Evolutionary conservation across 257 asterid species (phyloP).

Genomic region (Misopates orontium): DNA sequence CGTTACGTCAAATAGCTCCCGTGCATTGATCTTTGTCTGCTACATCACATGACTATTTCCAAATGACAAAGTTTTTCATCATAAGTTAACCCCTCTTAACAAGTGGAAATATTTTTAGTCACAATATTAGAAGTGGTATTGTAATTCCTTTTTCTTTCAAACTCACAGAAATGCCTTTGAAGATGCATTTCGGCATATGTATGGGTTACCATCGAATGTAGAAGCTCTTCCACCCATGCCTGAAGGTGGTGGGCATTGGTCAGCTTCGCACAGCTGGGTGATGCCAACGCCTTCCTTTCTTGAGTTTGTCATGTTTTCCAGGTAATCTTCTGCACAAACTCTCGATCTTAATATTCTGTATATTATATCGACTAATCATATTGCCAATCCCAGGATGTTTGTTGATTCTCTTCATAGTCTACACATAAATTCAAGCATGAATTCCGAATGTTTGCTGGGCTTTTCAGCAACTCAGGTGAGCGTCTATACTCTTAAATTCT

Average conservation of each 20-base stretch:
- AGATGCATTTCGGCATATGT: conserved; percentile 82
- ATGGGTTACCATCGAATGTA: conserved; percentile 72
- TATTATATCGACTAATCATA: conserved; percentile 3
- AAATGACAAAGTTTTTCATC: conserved; percentile 13
- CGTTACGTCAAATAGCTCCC: neutral
- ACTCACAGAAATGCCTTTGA: conserved; percentile 68
- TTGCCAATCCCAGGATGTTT: conserved; percentile 62
- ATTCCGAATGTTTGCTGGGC: conserved; percentile 58
- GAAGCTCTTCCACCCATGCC: conserved; percentile 99
- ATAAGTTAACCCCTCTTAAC: conserved; percentile 6
- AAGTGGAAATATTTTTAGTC: conserved; percentile 11
- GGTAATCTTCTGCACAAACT: conserved; percentile 46
- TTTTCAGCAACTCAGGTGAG: conserved; percentile 70
- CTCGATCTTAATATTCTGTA: conserved; percentile 19
- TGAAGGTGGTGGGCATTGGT: conserved; percentile 91
- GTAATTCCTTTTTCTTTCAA: conserved; percentile 16
- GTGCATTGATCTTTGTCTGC: conserved; percentile 7
- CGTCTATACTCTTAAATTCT: conserved; percentile 13
- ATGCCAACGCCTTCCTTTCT: conserved; percentile 96
- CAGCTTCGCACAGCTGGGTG: conserved; percentile 92
- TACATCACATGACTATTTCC: conserved; percentile 3
- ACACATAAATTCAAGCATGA: conserved; percentile 44
- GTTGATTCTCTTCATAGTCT: conserved; percentile 77
- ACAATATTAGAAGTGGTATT: conserved; percentile 18
- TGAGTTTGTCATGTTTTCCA: conserved; percentile 91